These are phyloP conservation scores for Dictyostelium citrinum DNA, from an alignment of 78 protist species.

Conservation along the genomic window DNA sequence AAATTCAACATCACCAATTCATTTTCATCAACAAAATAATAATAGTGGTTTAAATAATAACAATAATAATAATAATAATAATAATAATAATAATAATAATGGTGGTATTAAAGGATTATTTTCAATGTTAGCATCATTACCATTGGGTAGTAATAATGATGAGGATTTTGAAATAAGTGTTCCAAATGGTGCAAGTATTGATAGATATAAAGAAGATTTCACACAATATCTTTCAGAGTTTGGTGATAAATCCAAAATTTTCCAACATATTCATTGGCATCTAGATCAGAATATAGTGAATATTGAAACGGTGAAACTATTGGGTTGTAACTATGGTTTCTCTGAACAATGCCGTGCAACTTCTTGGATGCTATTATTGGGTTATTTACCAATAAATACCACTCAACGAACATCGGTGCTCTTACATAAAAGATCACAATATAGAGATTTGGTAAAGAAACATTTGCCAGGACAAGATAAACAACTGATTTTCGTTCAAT, in stretches of 20 bases:
- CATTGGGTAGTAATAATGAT: neutral
- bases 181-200: neutral
- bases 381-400: constrained; percentile 37
- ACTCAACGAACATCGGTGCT: constrained; percentile 12
- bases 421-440: constrained; percentile 22
- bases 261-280: constrained; percentile 72
- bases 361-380: constrained; percentile 70
- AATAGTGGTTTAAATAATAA: neutral
- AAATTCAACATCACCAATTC: neutral
- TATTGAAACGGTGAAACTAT: constrained; percentile 39
- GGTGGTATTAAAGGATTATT: neutral
- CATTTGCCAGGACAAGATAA: constrained; percentile 35
- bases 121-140: constrained; percentile 4
- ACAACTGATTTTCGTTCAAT: neutral
- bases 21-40: neutral
- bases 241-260: constrained; percentile 45
- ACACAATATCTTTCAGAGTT: constrained; percentile 19
- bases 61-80: neutral
- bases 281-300: constrained; percentile 44
- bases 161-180: neutral
- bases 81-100: neutral
- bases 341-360: constrained; percentile 40
- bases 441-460: constrained; percentile 51
- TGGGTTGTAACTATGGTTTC: constrained; percentile 65
- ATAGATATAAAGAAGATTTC: constrained; percentile 5